A percentile compares a stretch with the other conserved stretches of the same genome.
Evolutionary conservation across 208 protist genomes (phyloP).

Genomic region (Leishmania turanica): DNA sequence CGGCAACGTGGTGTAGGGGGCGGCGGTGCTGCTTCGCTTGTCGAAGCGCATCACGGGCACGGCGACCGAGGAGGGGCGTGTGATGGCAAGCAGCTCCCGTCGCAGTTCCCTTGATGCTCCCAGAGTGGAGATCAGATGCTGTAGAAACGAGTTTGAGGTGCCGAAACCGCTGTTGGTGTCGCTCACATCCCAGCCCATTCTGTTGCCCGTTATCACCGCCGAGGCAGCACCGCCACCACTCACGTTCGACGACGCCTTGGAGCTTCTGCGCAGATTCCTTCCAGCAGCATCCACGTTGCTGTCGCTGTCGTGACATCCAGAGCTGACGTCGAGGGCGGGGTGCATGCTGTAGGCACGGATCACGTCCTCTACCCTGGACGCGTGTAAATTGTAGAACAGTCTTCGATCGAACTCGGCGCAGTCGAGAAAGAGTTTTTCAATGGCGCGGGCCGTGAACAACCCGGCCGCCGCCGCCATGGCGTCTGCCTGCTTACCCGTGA

Average conservation of each 20-base stretch:
- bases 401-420: slow-evolving; percentile 41
- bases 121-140: slow-evolving; percentile 9
- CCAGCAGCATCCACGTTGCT: background rate
- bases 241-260: background rate
- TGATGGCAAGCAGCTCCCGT: slow-evolving; percentile 34
- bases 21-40: background rate
- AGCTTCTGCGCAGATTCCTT: background rate
- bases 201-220: background rate
- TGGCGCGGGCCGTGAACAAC: slow-evolving; percentile 13
- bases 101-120: slow-evolving; percentile 16
- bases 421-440: slow-evolving; percentile 37
- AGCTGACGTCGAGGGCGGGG: background rate
- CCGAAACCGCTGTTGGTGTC: background rate
- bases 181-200: background rate
- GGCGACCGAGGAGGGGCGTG: slow-evolving; percentile 24
- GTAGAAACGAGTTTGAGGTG: slow-evolving; percentile 11
- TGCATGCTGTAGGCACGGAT: slow-evolving; percentile 14
- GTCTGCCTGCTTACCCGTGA: slow-evolving; percentile 60
- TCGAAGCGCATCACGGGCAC: slow-evolving; percentile 19
- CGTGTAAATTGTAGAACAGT: slow-evolving; percentile 53
- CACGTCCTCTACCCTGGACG: slow-evolving; percentile 7
- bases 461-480: slow-evolving; percentile 50
- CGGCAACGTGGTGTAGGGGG: background rate
- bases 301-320: background rate
- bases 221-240: background rate